Evolutionary conservation across 1,284 basidiomycete species (phyloP), one percentile per base, ranked within the genome.

Genomic region (Chondrostereum purpureum): DNA sequence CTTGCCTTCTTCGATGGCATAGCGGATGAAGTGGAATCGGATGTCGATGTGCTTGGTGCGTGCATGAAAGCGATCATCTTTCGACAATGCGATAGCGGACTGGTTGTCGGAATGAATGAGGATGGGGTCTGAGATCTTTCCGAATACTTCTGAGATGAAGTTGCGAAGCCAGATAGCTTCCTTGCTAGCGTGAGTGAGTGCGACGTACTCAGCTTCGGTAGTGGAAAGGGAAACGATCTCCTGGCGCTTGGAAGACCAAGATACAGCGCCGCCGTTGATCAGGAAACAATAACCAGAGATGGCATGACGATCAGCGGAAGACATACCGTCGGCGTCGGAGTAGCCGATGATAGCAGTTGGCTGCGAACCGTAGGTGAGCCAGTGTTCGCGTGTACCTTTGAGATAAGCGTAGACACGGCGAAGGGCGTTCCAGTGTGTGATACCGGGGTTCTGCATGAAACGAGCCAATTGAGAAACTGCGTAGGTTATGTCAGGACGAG

Each of bases 31-130:
- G 42, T 68, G 67, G 42, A 59, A 57, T 2, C 46, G 43, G 20
- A 65, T 55, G 40, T 68, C 60, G 34, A 71, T 68, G 45, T 72
- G 69, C 43, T 70, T 70, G 0, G 63, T 67, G 13, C 59, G 43
- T 2, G 55, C 53, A 40, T 63, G 61, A 46, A 58, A 57, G 1
- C 47, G 44, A 24, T 58, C 55, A 35, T 64, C 57, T 1, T 50
- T 21, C 4, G 50, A 50, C 0, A 69, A 41, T 4, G 45, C 43
- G 24, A 68, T 59, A 3, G 56, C 53, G 0, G 55, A 47, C 27
- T 60, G 51, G 39, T 65, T 66, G 45, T 69, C 55, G 11, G 52
- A 56, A 17, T 38, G 17, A 18, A 43, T 17, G 12, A 21, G 21
- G 3, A 46, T 52, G 11, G 53, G 44, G 10, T 14, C 31, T 16